phyloP scores from a whole-genome alignment of 2,329 filamentous ascomycete species.

The Leptographium procerum region DNA sequence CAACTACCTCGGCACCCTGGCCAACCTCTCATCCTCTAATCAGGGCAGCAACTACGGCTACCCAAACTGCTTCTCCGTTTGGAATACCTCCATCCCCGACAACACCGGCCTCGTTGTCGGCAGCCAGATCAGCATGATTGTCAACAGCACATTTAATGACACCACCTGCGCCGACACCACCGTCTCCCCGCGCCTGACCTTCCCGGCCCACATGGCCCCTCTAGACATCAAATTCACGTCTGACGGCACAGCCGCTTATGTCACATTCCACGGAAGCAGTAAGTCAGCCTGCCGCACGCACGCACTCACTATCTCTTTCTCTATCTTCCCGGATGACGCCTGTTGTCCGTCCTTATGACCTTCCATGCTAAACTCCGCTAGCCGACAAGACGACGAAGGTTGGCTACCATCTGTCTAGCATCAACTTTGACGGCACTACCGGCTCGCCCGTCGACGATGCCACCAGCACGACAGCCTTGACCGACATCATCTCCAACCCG shows the following conservation, averaged over 20 bases:
- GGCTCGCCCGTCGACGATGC: slow-evolving; percentile 28
- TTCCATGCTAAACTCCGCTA: slow-evolving; percentile 10
- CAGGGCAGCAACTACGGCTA: slow-evolving; percentile 54
- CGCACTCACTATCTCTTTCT: slow-evolving; percentile 14
- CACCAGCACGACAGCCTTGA: slow-evolving; percentile 33
- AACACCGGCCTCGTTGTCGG: slow-evolving; percentile 30
- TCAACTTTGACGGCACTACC: slow-evolving; percentile 29
- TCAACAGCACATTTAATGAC: slow-evolving; percentile 27
- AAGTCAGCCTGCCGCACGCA: too few relatives aligned
- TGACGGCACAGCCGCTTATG: slow-evolving; percentile 46
- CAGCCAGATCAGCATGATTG: slow-evolving; percentile 35
- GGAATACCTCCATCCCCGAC: slow-evolving; percentile 40
- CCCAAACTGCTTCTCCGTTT: slow-evolving; percentile 56
- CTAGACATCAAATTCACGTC: slow-evolving; percentile 58
- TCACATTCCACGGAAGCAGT: slow-evolving; percentile 66
- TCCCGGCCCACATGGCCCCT: slow-evolving; percentile 57
- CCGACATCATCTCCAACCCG: slow-evolving; percentile 42
- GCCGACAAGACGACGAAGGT: slow-evolving; percentile 30
- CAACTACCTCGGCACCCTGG: slow-evolving; percentile 57
- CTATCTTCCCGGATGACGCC: background rate
- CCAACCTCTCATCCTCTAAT: slow-evolving; percentile 15
- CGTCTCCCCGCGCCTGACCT: slow-evolving; percentile 47
- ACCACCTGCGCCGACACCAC: slow-evolving; percentile 31
- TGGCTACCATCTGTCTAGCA: slow-evolving; percentile 33
- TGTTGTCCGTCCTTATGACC: background rate